Evolutionary conservation across 352 stramenopile genomes (phyloP), one percentile per base, ranked within the genome.

Genomic region (Pythium brassicae): DNA sequence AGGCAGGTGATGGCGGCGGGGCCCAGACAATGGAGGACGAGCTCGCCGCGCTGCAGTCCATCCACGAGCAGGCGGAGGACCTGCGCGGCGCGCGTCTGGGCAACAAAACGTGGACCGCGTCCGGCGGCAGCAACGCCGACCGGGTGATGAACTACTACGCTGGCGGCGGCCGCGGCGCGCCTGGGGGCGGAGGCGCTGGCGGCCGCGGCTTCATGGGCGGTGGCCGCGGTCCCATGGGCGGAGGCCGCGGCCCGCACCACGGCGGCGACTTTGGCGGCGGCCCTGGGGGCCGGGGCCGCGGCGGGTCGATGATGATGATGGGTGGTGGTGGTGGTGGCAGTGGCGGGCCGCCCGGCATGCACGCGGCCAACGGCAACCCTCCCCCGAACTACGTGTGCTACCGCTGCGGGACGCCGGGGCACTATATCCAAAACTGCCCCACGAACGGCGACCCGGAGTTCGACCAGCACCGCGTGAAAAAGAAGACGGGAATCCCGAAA

Each of bases 351-450:
- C 57, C 57, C 23, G 57, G 57, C 32, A 43, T 57, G 50, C 49
- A 53, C 42, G 34, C 42, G 56, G 46, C 68, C 50, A 74, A 69
- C 62, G 79, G 79, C 47, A 90, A 78, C 40, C 85, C 85, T 57
- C 85, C 85, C 37, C 67, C 78, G 43, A 90, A 89, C 62, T 94
- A 94, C 75, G 76, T 92, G 55, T 94, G 85, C 71, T 91, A 86
- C 50, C 83, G 85, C 29, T 94, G 85, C 57, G 85, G 82, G 12
- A 88, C 79, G 15, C 83, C 85, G 43, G 85, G 85, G 40, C 85
- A 94, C 63, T 94, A 89, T 59, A 94, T 94, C 62, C 83, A 94
- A 57, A 92, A 94, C 57, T 94, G 85, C 69, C 85, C 85, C 49
- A 94, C 85, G 53, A 94, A 94, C 58, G 85, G 85, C 37, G 83